phyloP scores from a whole-genome alignment of 2,329 filamentous ascomycete species.

The Phialocephala sp. region DNA sequence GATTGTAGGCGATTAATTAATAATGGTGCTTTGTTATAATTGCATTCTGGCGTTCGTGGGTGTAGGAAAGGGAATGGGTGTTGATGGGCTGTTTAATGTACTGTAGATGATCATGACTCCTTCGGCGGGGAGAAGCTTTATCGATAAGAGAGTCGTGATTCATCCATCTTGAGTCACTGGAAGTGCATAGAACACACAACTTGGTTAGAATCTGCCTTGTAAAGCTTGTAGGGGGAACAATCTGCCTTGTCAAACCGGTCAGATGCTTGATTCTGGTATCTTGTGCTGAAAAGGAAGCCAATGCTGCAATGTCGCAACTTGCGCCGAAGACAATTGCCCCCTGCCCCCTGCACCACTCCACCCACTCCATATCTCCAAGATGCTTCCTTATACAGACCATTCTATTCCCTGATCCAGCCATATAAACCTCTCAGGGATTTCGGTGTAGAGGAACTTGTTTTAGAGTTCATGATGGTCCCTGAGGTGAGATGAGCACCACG shows the following conservation, averaged over 20 bases:
- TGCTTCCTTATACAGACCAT: neutral
- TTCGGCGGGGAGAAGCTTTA: constrained; percentile 37
- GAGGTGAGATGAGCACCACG: constrained; percentile 72
- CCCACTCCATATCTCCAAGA: neutral
- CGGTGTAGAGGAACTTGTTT: neutral
- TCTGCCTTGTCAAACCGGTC: constrained; percentile 14
- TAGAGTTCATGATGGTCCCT: constrained; percentile 37
- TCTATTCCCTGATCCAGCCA: neutral
- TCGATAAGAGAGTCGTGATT: constrained; percentile 41
- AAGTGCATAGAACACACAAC: neutral
- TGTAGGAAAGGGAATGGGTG: neutral
- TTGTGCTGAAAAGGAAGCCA: neutral
- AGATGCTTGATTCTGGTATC: constrained; percentile 16
- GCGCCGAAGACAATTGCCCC: constrained; percentile 3
- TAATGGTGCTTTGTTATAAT: neutral
- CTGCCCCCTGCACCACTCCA: too few relatives aligned
- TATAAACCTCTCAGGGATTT: neutral
- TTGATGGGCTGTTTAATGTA: neutral
- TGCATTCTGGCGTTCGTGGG: constrained; percentile 1
- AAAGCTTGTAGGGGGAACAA: neutral
- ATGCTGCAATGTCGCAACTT: neutral
- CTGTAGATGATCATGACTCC: constrained; percentile 28
- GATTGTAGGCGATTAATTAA: neutral
- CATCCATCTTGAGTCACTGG: constrained; percentile 33
- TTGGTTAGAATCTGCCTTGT: neutral